These are phyloP conservation scores for Blastobotrys chiropterorum DNA, from an alignment of 805 yeast species.

Conservation along the genomic window DNA sequence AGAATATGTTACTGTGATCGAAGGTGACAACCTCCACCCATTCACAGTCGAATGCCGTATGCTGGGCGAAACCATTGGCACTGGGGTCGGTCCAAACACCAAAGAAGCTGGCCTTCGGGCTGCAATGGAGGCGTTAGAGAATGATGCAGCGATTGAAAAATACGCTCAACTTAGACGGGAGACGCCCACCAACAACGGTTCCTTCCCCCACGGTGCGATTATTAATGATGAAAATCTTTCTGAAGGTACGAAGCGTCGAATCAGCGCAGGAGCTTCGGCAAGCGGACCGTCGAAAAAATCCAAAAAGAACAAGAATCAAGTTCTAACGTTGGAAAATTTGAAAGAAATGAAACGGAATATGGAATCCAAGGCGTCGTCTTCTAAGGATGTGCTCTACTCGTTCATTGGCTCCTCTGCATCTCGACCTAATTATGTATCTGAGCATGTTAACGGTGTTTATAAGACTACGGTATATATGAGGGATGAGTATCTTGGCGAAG, in stretches of 20 bases:
- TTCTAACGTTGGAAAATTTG: background rate
- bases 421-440: conserved; percentile 15
- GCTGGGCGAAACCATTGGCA: conserved; percentile 59
- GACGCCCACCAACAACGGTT: conserved; percentile 3
- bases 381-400: conserved; percentile 17
- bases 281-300: background rate
- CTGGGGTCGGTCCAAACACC: conserved; percentile 60
- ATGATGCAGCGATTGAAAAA: conserved; percentile 55
- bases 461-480: conserved; percentile 10
- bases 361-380: background rate
- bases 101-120: conserved; percentile 81
- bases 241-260: background rate
- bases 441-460: conserved; percentile 1
- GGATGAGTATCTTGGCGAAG: conserved; percentile 15
- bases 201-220: background rate
- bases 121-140: conserved; percentile 70
- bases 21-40: conserved; percentile 37
- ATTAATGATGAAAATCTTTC: background rate
- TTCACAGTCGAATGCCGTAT: conserved; percentile 62
- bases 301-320: background rate
- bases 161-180: conserved; percentile 51
- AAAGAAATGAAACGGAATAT: background rate
- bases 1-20: conserved; percentile 43
- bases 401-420: conserved; percentile 12
- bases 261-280: background rate